Evolutionary conservation across 441 rosid genomes (phyloP).

Genomic region (Viola pubescens): DNA sequence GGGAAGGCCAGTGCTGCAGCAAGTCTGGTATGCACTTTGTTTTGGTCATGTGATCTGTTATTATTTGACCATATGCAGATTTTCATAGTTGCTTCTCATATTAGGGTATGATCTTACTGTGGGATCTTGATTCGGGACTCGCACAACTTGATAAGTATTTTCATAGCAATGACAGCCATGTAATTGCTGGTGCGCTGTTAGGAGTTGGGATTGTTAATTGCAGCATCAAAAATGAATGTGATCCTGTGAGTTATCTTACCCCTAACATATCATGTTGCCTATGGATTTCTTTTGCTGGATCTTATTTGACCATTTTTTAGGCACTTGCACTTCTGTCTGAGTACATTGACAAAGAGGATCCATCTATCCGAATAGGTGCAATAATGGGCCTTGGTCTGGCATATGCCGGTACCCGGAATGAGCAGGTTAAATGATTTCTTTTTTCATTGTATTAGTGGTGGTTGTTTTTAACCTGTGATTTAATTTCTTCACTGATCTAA

Average conservation of each 20-base stretch:
- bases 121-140: conserved; percentile 96
- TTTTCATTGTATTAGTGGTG: neutral
- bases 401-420: conserved; percentile 92
- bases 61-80: conserved; percentile 5
- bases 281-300: neutral
- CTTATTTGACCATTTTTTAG: conserved; percentile 34
- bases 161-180: conserved; percentile 71
- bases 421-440: conserved; percentile 36
- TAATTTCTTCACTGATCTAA: neutral
- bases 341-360: conserved; percentile 61
- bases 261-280: neutral
- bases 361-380: conserved; percentile 80
- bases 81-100: conserved; percentile 17
- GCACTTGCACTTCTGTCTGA: conserved; percentile 85
- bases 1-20: conserved; percentile 97
- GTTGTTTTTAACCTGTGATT: neutral
- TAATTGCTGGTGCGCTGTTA: conserved; percentile 83
- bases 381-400: conserved; percentile 96
- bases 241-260: conserved; percentile 58
- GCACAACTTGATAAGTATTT: conserved; percentile 87
- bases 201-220: conserved; percentile 96
- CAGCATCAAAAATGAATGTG: conserved; percentile 74
- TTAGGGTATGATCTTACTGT: conserved; percentile 89
- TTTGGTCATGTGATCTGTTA: neutral
- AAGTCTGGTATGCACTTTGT: conserved; percentile 57